phyloP scores from a whole-genome alignment of 768 basidiomycete genomes.

The Gloeophyllum trabeum region DNA sequence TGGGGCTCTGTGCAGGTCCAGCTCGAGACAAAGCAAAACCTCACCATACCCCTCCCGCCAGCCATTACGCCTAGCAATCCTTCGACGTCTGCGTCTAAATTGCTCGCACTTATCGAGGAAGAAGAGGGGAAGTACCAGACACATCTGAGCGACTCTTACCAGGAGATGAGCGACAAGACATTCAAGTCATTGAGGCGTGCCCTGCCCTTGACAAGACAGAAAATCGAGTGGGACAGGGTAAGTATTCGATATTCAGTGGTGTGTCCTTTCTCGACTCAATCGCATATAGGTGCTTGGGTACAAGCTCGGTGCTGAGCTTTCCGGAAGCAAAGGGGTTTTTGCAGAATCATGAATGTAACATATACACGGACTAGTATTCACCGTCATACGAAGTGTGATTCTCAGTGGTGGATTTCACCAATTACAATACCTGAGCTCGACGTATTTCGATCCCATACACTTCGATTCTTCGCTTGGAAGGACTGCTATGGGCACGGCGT shows the following conservation, averaged over 20 bases:
- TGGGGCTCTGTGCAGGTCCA: too few relatives aligned
- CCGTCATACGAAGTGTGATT: too few relatives aligned
- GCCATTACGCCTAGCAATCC: conserved; percentile 43
- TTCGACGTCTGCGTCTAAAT: conserved; percentile 46
- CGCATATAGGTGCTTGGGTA: conserved; percentile 38
- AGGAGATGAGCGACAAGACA: conserved; percentile 85
- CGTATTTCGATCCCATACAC: too few relatives aligned
- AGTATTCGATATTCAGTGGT: conserved; percentile 1
- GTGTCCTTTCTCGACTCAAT: neutral
- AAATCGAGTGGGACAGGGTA: conserved; percentile 94
- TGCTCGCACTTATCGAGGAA: conserved; percentile 70
- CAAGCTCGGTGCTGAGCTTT: conserved; percentile 68
- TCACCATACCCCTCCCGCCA: conserved; percentile 53
- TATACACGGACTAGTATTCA: too few relatives aligned
- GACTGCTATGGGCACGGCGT: too few relatives aligned
- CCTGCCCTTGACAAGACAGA: conserved; percentile 84
- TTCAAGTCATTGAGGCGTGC: conserved; percentile 89
- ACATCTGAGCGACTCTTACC: conserved; percentile 72
- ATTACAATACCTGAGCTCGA: too few relatives aligned
- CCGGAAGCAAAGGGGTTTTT: conserved; percentile 52
- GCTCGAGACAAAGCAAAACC: conserved; percentile 62
- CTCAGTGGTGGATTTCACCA: too few relatives aligned
- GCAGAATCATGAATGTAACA: conserved; percentile 18
- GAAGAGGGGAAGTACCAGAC: conserved; percentile 76
- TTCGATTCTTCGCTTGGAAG: too few relatives aligned